phyloP scores from a whole-genome alignment of 2,329 filamentous ascomycete species.

The Sporothrix phasma region DNA sequence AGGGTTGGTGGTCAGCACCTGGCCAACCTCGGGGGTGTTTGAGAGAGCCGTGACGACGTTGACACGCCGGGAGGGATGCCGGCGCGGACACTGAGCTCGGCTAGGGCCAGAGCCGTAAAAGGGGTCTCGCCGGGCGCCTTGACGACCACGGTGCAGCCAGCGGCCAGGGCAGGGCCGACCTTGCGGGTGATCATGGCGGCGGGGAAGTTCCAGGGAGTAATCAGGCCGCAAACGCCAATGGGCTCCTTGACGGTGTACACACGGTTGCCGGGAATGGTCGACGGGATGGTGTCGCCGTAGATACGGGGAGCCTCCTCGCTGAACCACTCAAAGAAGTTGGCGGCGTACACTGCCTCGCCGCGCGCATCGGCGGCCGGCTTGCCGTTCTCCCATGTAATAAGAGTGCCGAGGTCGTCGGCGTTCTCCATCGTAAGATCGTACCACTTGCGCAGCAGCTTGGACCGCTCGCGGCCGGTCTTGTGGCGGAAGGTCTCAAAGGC shows the following conservation, averaged over 20 bases:
- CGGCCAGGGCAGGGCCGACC: constrained; percentile 67
- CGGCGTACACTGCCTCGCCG: constrained; percentile 62
- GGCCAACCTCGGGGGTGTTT: constrained; percentile 72
- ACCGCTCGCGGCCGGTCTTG: constrained; percentile 63
- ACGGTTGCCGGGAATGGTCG: constrained; percentile 60
- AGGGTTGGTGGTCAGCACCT: constrained; percentile 64
- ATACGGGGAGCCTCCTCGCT: constrained; percentile 64
- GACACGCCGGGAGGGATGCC: constrained; percentile 80
- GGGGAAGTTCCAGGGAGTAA: constrained; percentile 86
- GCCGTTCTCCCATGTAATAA: constrained; percentile 86
- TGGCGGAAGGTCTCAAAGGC: constrained; percentile 64
- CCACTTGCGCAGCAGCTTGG: constrained; percentile 68
- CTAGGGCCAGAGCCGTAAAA: constrained; percentile 77
- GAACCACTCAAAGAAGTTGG: constrained; percentile 74
- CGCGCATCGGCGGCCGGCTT: constrained; percentile 70
- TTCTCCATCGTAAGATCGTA: constrained; percentile 73
- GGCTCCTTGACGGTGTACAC: constrained; percentile 74
- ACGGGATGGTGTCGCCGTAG: constrained; percentile 66
- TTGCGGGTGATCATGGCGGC: constrained; percentile 67
- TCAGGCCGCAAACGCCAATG: constrained; percentile 71
- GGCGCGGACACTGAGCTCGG: constrained; percentile 75
- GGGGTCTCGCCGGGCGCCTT: constrained; percentile 91
- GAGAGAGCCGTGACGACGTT: constrained; percentile 74
- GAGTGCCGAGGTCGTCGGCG: constrained; percentile 65
- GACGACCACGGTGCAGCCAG: constrained; percentile 88